Evolutionary conservation across 2,329 filamentous ascomycete genomes (phyloP).

Genomic region (Eutypa lata): DNA sequence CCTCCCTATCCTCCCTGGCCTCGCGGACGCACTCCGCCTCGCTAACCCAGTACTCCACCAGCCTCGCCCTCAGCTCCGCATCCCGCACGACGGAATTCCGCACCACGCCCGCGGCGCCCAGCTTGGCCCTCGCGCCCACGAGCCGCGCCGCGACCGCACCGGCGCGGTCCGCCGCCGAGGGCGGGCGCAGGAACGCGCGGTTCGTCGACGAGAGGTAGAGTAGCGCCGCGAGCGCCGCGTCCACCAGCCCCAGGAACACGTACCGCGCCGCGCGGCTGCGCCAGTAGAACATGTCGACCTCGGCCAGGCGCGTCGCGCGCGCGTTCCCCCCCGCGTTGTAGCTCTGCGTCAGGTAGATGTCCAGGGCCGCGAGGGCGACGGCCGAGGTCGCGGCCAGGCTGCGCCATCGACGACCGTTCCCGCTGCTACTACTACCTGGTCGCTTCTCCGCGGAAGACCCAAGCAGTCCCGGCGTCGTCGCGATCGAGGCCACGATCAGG

Average conservation of each 20-base stretch:
- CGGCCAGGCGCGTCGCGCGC: slow-evolving; percentile 55
- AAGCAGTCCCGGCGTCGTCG: slow-evolving; percentile 56
- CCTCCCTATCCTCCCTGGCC: slow-evolving; percentile 76
- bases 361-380: slow-evolving; percentile 55
- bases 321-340: slow-evolving; percentile 67
- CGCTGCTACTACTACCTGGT: neutral
- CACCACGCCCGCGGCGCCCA: slow-evolving; percentile 71
- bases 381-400: slow-evolving; percentile 63
- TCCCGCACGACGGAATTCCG: slow-evolving; percentile 79
- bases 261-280: slow-evolving; percentile 60
- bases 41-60: slow-evolving; percentile 74
- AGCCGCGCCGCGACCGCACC: slow-evolving; percentile 57
- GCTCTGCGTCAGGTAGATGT: slow-evolving; percentile 62
- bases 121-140: slow-evolving; percentile 58
- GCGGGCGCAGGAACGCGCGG: slow-evolving; percentile 66
- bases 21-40: slow-evolving; percentile 71
- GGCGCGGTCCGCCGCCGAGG: slow-evolving; percentile 62
- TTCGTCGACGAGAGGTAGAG: slow-evolving; percentile 79
- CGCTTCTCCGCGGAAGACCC: too few species aligned
- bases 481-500: slow-evolving; percentile 66
- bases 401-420: slow-evolving; percentile 57
- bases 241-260: slow-evolving; percentile 60
- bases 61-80: slow-evolving; percentile 61
- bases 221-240: slow-evolving; percentile 60
- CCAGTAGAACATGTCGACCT: slow-evolving; percentile 74